Conservation (phyloP, 768 basidiomycete genomes). For the Russula sp. region DNA sequence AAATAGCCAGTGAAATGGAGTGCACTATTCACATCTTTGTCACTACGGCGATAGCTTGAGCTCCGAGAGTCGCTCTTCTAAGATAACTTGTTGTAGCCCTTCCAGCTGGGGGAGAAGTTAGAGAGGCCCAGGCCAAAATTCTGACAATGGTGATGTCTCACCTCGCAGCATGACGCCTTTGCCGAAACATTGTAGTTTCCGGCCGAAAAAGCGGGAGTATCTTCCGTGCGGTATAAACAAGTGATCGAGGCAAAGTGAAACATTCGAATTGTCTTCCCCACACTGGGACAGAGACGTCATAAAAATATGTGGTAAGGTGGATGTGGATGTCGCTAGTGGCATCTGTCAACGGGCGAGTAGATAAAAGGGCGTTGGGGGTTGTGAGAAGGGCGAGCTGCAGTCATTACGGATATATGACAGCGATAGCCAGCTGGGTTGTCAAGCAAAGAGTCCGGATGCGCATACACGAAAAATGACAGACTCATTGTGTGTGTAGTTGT, state of each 20-base stretch:
- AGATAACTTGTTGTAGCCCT: constrained; percentile 26
- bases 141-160: neutral
- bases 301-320: constrained; percentile 1
- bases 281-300: constrained; percentile 6
- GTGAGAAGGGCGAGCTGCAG: neutral
- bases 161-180: constrained; percentile 26
- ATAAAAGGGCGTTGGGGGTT: neutral
- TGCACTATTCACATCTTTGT: constrained; percentile 15
- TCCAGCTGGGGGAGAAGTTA: constrained; percentile 13
- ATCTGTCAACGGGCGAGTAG: neutral
- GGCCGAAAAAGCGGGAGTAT: constrained; percentile 11
- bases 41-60: constrained; percentile 17
- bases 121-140: neutral
- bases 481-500: constrained; percentile 17
- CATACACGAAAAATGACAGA: neutral
- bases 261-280: constrained; percentile 6
- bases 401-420: constrained; percentile 22
- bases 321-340: constrained; percentile 18
- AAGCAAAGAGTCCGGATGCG: neutral
- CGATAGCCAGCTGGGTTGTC: constrained; percentile 8
- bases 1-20: neutral
- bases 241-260: constrained; percentile 17
- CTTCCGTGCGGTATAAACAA: constrained; percentile 16
- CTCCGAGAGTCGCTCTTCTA: constrained; percentile 20
- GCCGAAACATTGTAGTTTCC: constrained; percentile 20